A percentile compares a stretch with the other conserved stretches of the same genome.
These are phyloP conservation scores for Alternaria sp. DNA, from an alignment of 2,329 filamentous ascomycete species.

Conservation along the genomic window DNA sequence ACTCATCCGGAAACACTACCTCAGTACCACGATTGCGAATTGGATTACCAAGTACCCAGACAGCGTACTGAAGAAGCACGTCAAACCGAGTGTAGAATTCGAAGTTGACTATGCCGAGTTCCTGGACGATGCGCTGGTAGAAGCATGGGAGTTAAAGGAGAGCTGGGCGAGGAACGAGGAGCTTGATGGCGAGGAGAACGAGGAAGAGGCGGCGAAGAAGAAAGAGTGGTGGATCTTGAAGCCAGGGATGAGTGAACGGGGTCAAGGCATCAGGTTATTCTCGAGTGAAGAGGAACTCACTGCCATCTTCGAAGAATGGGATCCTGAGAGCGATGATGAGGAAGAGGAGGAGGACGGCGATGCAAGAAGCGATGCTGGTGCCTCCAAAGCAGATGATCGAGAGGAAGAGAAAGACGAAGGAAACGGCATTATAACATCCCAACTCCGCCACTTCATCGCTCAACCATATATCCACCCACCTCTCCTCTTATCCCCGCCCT, in stretches of 20 bases:
- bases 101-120: slow-evolving; percentile 98
- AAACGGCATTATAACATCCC: slow-evolving; percentile 78
- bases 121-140: slow-evolving; percentile 88
- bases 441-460: slow-evolving; percentile 60
- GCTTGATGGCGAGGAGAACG: slow-evolving; percentile 40
- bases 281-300: slow-evolving; percentile 84
- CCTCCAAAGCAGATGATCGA: slow-evolving; percentile 12
- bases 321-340: slow-evolving; percentile 73
- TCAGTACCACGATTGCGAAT: slow-evolving; percentile 81
- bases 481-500: too few species aligned
- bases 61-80: slow-evolving; percentile 72
- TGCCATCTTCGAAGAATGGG: slow-evolving; percentile 90
- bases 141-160: slow-evolving; percentile 85
- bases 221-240: slow-evolving; percentile 98
- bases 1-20: slow-evolving; percentile 93
- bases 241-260: slow-evolving; percentile 95
- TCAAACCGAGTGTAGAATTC: slow-evolving; percentile 83
- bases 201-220: slow-evolving; percentile 30
- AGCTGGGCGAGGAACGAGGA: slow-evolving; percentile 75
- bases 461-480: too few species aligned
- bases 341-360: slow-evolving; percentile 56
- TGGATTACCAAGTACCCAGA: slow-evolving; percentile 86
- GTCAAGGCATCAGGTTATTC: slow-evolving; percentile 91
- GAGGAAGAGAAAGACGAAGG: slow-evolving; percentile 46
- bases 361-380: slow-evolving; percentile 40